phyloP scores from a whole-genome alignment of 2,329 filamentous ascomycete genomes.

The Ciborinia camelliae region DNA sequence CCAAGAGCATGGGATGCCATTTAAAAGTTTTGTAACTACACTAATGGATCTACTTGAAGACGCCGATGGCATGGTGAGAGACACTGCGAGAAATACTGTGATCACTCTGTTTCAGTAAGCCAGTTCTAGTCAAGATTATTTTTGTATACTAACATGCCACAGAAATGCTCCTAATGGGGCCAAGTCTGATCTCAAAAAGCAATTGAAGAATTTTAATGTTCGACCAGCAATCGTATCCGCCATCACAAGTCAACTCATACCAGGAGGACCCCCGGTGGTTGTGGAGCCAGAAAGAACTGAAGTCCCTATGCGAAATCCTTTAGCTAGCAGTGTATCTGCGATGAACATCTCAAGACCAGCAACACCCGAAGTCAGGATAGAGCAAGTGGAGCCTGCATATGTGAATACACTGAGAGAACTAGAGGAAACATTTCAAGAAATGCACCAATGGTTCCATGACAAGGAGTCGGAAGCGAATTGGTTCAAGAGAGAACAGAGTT shows the following conservation, averaged over 20 bases:
- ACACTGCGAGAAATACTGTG: conserved; percentile 76
- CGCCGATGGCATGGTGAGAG: conserved; percentile 81
- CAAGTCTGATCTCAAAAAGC: conserved; percentile 84
- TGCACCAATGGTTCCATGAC: conserved; percentile 80
- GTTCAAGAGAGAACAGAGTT: conserved; percentile 78
- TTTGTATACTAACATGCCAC: conserved; percentile 19
- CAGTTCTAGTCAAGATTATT: not conserved
- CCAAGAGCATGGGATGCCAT: conserved; percentile 72
- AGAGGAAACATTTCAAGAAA: conserved; percentile 81
- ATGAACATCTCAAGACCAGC: conserved; percentile 44
- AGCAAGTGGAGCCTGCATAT: conserved; percentile 75
- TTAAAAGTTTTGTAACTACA: conserved; percentile 76
- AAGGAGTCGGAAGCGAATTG: conserved; percentile 90
- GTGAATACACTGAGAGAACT: conserved; percentile 81
- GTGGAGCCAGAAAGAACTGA: conserved; percentile 34
- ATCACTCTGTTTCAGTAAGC: conserved; percentile 79
- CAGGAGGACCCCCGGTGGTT: conserved; percentile 41
- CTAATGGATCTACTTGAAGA: conserved; percentile 88
- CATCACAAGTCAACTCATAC: conserved; percentile 71
- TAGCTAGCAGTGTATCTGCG: conserved; percentile 53
- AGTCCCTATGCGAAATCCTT: conserved; percentile 43
- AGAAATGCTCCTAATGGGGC: conserved; percentile 76
- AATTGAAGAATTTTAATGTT: conserved; percentile 79
- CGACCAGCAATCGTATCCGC: conserved; percentile 80
- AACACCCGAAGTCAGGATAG: conserved; percentile 63